Percentiles rank a stretch among this genome's conserved stretches.
Conservation (phyloP, 2,329 filamentous ascomycete genomes). For the Rutstroemia sydowiana region DNA sequence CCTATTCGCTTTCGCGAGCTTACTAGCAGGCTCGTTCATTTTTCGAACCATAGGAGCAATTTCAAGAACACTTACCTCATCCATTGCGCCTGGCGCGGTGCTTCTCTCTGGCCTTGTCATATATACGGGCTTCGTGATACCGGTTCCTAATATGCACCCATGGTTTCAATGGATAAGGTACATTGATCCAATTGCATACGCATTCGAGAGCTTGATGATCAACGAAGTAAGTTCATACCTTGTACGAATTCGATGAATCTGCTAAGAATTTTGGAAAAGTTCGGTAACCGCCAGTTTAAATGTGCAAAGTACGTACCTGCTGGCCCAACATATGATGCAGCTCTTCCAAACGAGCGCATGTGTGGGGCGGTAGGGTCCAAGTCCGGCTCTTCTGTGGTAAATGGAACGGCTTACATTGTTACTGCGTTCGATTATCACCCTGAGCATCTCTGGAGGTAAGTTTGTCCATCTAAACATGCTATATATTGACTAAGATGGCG, state of each 20-base stretch:
- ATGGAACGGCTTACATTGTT: constrained; percentile 51
- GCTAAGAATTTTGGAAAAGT: constrained; percentile 12
- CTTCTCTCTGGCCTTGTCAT: constrained; percentile 32
- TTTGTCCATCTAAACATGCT: too few species aligned
- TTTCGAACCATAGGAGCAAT: constrained; percentile 68
- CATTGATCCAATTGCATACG: constrained; percentile 53
- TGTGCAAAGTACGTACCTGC: background rate
- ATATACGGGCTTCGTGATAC: constrained; percentile 36
- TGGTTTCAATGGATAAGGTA: constrained; percentile 61
- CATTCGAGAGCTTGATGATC: constrained; percentile 72
- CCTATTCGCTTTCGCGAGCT: constrained; percentile 28
- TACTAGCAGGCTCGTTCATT: constrained; percentile 41
- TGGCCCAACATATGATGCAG: background rate
- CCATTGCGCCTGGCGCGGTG: constrained; percentile 54
- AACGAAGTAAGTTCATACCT: constrained; percentile 49
- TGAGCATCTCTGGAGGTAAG: constrained; percentile 25
- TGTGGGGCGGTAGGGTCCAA: constrained; percentile 54
- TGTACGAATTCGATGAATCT: constrained; percentile 29
- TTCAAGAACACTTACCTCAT: constrained; percentile 60
- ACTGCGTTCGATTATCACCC: constrained; percentile 50
- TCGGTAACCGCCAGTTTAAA: background rate
- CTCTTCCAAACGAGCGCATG: constrained; percentile 27
- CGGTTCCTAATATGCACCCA: constrained; percentile 53
- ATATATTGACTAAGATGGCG: background rate
- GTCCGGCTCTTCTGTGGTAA: constrained; percentile 44